Evolutionary conservation across 2,329 filamentous ascomycete genomes (phyloP).

Genomic region (Diaporthe ampelina): DNA sequence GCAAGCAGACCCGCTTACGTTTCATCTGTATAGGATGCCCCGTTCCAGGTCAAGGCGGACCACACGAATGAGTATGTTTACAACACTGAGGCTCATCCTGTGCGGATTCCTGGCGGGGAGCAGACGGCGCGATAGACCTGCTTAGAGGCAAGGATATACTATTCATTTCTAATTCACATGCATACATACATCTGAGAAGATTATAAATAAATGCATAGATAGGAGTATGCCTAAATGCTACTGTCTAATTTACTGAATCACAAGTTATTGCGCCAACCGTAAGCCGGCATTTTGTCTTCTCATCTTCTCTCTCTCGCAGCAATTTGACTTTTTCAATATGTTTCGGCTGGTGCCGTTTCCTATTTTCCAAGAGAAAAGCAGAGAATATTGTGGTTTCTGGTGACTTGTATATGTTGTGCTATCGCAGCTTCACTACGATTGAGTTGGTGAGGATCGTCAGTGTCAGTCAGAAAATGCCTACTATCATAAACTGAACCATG

Average conservation of each 20-base stretch:
- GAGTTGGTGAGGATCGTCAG: neutral
- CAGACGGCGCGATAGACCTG: neutral
- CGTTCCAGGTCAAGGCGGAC: slow-evolving; percentile 62
- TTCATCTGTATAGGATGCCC: slow-evolving; percentile 59
- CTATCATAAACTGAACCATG: neutral
- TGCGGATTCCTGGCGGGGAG: slow-evolving; percentile 48
- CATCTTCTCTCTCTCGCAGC: too few species aligned
- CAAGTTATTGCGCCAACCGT: neutral
- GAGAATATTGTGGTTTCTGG: too few species aligned
- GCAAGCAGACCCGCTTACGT: neutral
- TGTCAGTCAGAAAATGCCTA: neutral
- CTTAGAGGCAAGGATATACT: neutral
- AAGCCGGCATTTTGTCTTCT: neutral
- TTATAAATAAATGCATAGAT: neutral
- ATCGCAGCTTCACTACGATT: neutral
- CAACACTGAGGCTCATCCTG: slow-evolving; percentile 65
- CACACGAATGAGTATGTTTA: slow-evolving; percentile 63
- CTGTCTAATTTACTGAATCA: neutral
- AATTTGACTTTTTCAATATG: too few species aligned
- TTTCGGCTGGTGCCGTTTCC: neutral
- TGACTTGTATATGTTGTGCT: neutral
- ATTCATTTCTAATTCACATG: neutral
- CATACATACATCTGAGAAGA: neutral
- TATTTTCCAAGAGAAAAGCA: neutral
- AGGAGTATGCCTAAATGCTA: neutral